Base-by-base conservation (phyloP, 164 flowering plant species). In the Liriodendron chinense region DNA sequence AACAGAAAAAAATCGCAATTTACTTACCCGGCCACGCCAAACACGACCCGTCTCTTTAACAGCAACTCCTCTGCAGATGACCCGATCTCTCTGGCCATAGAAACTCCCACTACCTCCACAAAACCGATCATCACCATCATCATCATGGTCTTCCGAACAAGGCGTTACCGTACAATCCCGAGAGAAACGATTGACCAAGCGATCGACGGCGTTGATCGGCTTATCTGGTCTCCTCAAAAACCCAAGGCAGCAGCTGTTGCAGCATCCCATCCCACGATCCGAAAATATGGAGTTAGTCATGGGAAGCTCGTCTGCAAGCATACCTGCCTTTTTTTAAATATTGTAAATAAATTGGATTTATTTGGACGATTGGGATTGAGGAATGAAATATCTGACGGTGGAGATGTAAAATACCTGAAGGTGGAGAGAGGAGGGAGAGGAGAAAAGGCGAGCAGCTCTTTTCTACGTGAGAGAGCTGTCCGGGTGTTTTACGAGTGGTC, bases 31-130 rank as follows among this genome's bases (percentile, higher is more conserved):
- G 48, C 92, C 68, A 47, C 93, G 92, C 34, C 89, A 74, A 68
- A 90, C 72, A 64, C 64, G 78, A 73, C 76, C 72, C 3, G 99
- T 91, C 77, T 92, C 98, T 80, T 92, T 95, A 47, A 92, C 99
- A 34, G 93, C 97, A 77, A 81, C 72, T 74, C 86, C 89, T 83
- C 99, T 85, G 83, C 98, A 95, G 74, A 91, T 84, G 10, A 28
- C 23, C 24, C 21, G 56, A 34, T 13, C 23, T 20, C 47, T 64
- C 28, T 43, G 21, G 6, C 47, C 50, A 57, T 63, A 63, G 68
- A 34, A 10, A 43, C 9, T 21, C 14, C 8, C 50, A 23, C 53
- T 13, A 8, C 49, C 75, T 43, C 53, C 53, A 12, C 9, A 2
- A 47, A 20, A 63, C 2, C 22, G 48, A 47, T 9, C 43, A 34